phyloP scores from a whole-genome alignment of 208 protist species.

The Zelonia costaricensis region DNA sequence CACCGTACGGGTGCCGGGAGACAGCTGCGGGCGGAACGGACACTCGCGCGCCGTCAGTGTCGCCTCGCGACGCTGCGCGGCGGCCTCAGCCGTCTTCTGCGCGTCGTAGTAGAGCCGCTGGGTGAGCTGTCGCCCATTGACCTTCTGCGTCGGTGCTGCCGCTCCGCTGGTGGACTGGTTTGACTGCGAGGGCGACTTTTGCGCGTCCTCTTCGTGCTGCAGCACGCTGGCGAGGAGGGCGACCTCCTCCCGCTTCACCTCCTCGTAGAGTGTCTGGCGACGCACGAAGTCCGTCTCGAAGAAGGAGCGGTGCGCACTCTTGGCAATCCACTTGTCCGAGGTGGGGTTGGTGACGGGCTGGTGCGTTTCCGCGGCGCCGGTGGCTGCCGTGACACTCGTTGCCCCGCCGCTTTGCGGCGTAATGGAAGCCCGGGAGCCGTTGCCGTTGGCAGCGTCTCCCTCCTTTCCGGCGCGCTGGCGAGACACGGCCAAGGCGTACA shows the following conservation, averaged over 20 bases:
- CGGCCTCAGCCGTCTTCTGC: constrained; percentile 23
- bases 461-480: constrained; percentile 14
- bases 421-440: no score
- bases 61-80: constrained; percentile 29
- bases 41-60: constrained; percentile 38
- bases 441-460: neutral
- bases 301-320: constrained; percentile 67
- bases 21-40: constrained; percentile 63
- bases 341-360: constrained; percentile 59
- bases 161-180: neutral
- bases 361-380: constrained; percentile 7
- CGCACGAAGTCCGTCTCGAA: constrained; percentile 70
- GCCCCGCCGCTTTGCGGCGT: neutral
- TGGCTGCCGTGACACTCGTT: neutral
- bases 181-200: no score
- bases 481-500: constrained; percentile 21
- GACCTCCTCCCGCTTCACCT: constrained; percentile 55
- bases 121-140: constrained; percentile 30
- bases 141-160: neutral
- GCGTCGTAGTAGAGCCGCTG: constrained; percentile 61
- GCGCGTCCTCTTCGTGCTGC: no score
- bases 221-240: constrained; percentile 5
- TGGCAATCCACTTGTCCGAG: constrained; percentile 68
- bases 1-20: constrained; percentile 63
- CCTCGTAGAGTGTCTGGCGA: constrained; percentile 69